Evolutionary conservation across 495 filamentous ascomycete genomes (phyloP), one percentile per base, ranked within the genome.

Genomic region (Patellaria atrata): DNA sequence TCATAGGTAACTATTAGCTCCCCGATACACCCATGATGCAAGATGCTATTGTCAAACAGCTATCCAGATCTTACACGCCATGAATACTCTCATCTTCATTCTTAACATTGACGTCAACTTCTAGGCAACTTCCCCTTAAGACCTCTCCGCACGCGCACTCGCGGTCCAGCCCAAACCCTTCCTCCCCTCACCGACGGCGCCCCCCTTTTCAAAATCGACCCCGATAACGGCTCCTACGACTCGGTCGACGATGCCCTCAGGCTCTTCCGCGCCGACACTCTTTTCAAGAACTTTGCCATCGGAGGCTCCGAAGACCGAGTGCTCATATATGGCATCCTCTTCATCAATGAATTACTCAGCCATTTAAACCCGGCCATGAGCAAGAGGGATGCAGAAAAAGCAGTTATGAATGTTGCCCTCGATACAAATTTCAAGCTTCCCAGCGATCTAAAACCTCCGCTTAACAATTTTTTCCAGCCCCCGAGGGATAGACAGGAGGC

Each of bases 211-310:
- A 73, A 75, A 30, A 73, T 93, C 43, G 77, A 92, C 56, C 73
- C 82, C 22, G 78, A 85, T 52, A 75, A 70, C 56, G 79, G 89
- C 53, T 79, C 75, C 43, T 96, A 96, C 64, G 89, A 97, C 66
- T 76, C 85, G 35, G 68, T 94, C 6, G 89, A 97, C 60, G 89
- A 97, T 61, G 77, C 86, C 19, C 70, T 97, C 30, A 75, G 73
- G 2, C 73, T 94, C 19, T 97, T 94, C 71, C 82, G 89, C 33
- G 87, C 91, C 55, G 96, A 97, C 64, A 94, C 89, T 25, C 76
- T 97, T 53, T 97, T 97, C 67, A 79, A 91, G 46, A 97, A 97
- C 67, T 97, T 97, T 53, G 91, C 94, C 67, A 93, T 96, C 71
- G 85, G 92, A 54, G 89, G 89, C 12, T 82, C 84, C 20, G 89